These are phyloP conservation scores for Mortierella sp. DNA, from an alignment of 371 early-diverging fungal species.

Conservation along the genomic window DNA sequence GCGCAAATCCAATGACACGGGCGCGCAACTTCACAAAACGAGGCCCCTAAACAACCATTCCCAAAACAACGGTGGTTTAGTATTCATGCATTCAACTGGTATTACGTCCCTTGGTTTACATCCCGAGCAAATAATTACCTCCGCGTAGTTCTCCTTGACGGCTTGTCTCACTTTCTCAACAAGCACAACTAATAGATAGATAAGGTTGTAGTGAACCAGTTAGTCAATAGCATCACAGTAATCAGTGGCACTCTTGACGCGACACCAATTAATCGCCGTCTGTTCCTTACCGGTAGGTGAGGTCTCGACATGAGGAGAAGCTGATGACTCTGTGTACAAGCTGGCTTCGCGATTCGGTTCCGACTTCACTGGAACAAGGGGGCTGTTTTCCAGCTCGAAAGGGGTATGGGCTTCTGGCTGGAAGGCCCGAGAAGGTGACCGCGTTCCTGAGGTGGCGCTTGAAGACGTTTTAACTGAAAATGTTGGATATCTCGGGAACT, in stretches of 20 bases:
- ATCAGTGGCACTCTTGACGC: too few species aligned
- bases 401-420: too few species aligned
- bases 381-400: too few species aligned
- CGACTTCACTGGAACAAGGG: too few species aligned
- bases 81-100: too few species aligned
- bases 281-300: neutral
- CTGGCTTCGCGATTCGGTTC: too few species aligned
- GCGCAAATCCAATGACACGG: slow-evolving; percentile 16
- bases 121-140: neutral
- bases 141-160: neutral
- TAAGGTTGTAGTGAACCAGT: neutral
- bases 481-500: too few species aligned
- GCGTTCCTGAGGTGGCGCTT: neutral
- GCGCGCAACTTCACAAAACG: slow-evolving; percentile 16
- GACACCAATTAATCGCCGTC: neutral
- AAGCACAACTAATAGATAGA: neutral
- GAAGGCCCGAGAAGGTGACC: too few species aligned
- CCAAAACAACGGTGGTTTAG: neutral
- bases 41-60: slow-evolving; percentile 7
- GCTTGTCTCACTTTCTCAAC: neutral
- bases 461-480: neutral
- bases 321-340: neutral
- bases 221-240: neutral
- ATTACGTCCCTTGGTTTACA: neutral
- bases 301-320: neutral